Conservation (phyloP, 202 grass and related monocot species). For the Saccharum hybrid region DNA sequence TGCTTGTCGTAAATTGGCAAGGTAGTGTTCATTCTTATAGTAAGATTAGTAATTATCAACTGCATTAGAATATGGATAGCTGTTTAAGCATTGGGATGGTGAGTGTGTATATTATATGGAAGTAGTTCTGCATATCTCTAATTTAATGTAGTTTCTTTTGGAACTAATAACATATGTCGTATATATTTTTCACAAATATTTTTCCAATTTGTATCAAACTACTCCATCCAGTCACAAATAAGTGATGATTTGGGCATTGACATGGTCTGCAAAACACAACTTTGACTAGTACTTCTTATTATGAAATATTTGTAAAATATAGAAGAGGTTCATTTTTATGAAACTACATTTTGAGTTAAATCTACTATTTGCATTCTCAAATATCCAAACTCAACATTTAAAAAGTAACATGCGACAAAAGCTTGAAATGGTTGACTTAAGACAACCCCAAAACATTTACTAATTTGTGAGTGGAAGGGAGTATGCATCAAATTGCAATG, state of each 20-base stretch:
- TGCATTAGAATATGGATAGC: conserved; percentile 34
- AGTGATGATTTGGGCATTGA: neutral
- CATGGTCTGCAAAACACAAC: neutral
- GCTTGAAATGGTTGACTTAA: neutral
- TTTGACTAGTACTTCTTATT: neutral
- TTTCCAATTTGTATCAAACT: neutral
- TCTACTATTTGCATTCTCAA: neutral
- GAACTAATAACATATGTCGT: neutral
- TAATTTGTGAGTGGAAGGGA: neutral
- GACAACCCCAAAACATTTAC: neutral
- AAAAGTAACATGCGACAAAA: neutral
- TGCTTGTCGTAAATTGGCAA: conserved; percentile 14
- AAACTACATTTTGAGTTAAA: neutral
- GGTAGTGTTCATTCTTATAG: conserved; percentile 40
- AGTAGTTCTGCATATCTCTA: conserved; percentile 5
- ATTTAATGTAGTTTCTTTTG: neutral
- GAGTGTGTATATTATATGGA: neutral
- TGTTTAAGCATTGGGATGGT: conserved; percentile 28
- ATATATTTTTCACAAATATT: neutral
- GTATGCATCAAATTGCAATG: neutral
- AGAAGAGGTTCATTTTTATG: neutral
- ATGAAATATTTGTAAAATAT: neutral
- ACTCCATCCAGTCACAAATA: neutral
- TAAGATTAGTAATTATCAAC: conserved; percentile 33
- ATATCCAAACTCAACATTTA: neutral